Percentiles rank a stretch among this genome's conserved stretches.
Conservation (phyloP, 2,329 filamentous ascomycete species). For the Colletotrichum liriopes region DNA sequence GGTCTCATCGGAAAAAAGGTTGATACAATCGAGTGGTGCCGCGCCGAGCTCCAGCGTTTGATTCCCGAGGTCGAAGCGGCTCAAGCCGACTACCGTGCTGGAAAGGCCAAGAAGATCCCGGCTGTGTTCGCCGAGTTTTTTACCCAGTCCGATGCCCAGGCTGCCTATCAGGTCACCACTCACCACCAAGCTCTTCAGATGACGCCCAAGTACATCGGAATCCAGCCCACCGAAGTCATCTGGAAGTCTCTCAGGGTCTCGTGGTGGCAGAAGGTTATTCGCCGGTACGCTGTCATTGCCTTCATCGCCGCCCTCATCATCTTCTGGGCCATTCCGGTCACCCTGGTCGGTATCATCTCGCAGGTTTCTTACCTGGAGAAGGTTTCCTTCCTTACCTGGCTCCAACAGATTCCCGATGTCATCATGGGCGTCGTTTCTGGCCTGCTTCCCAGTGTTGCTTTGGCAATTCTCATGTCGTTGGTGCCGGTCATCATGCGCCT, state of each 20-base stretch:
- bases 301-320: constrained; percentile 85
- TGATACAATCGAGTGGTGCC: constrained; percentile 93
- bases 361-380: constrained; percentile 81
- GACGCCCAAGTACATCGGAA: constrained; percentile 86
- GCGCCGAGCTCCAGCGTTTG: constrained; percentile 79
- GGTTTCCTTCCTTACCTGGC: constrained; percentile 79
- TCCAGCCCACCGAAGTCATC: constrained; percentile 86
- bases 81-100: constrained; percentile 77
- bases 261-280: constrained; percentile 88
- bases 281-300: constrained; percentile 77
- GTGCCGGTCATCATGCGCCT: constrained; percentile 84
- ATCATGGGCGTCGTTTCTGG: constrained; percentile 89
- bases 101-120: constrained; percentile 76
- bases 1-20: constrained; percentile 84
- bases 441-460: constrained; percentile 83
- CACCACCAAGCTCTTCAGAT: constrained; percentile 92
- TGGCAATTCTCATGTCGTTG: constrained; percentile 88
- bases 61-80: constrained; percentile 78
- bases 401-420: constrained; percentile 77
- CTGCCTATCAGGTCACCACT: constrained; percentile 87
- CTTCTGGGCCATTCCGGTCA: constrained; percentile 87
- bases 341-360: constrained; percentile 86
- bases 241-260: constrained; percentile 89
- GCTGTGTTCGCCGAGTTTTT: constrained; percentile 94
- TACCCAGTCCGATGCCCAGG: constrained; percentile 86